Conservation (phyloP, 164 flowering plant genomes). For the Nelumbo lutea region DNA sequence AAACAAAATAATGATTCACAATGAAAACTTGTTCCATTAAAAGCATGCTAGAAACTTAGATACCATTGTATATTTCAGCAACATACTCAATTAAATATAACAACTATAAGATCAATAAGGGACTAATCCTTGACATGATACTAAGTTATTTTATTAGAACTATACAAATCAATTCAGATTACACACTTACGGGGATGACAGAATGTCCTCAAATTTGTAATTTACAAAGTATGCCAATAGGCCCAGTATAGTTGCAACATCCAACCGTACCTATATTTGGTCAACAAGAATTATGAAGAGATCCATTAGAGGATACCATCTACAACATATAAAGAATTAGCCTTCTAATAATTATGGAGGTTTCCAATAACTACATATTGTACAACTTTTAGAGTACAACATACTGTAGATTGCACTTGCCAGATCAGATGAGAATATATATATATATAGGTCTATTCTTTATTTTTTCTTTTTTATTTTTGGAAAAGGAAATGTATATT, state of each 20-base stretch:
- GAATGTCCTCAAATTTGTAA: constrained; percentile 83
- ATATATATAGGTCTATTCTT: no score
- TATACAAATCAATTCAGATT: neutral
- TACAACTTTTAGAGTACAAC: neutral
- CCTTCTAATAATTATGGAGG: neutral
- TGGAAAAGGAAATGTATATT: no score
- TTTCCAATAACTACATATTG: neutral
- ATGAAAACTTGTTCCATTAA: no score
- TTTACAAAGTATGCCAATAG: constrained; percentile 83
- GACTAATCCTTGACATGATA: neutral
- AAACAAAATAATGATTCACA: no score
- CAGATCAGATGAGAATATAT: no score
- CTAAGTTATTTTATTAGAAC: neutral
- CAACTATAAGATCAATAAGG: no score
- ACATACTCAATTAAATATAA: no score
- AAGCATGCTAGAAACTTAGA: no score
- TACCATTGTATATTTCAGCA: no score
- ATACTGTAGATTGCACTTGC: neutral
- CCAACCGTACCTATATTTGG: constrained; percentile 75
- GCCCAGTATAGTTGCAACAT: constrained; percentile 74
- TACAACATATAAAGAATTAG: neutral
- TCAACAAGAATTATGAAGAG: neutral
- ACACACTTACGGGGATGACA: constrained; percentile 75
- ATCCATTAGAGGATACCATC: neutral
- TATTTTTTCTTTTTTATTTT: no score